phyloP scores from a whole-genome alignment of 139 green algal species.

The Nannochloris sp. region DNA sequence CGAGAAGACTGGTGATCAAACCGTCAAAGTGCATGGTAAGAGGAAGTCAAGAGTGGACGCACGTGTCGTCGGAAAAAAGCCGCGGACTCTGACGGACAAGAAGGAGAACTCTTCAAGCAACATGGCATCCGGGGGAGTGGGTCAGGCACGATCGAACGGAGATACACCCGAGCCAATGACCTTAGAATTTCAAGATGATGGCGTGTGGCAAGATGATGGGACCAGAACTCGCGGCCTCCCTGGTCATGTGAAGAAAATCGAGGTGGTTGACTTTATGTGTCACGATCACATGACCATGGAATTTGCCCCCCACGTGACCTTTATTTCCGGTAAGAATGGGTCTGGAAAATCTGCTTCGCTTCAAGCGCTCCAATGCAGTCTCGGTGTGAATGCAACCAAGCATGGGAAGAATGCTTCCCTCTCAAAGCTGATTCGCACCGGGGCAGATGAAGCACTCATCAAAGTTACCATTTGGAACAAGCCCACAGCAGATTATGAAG shows the following conservation, averaged over 20 bases:
- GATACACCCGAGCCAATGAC: not conserved
- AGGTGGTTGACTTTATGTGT: conserved; percentile 28
- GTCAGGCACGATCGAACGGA: not conserved
- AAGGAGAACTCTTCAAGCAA: not conserved
- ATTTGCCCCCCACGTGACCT: conserved; percentile 19
- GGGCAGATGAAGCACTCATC: conserved; percentile 20
- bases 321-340: conserved; percentile 17
- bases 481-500: conserved; percentile 39
- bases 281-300: conserved; percentile 23
- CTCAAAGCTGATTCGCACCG: conserved; percentile 18
- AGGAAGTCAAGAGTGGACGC: too few relatives aligned
- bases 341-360: conserved; percentile 22
- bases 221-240: conserved; percentile 15
- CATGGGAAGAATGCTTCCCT: conserved; percentile 37
- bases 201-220: conserved; percentile 2
- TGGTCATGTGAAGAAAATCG: conserved; percentile 22
- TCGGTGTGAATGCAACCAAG: conserved; percentile 48
- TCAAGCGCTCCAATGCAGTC: conserved; percentile 50
- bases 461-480: conserved; percentile 61
- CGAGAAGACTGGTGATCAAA: too few relatives aligned
- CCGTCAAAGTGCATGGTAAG: too few relatives aligned
- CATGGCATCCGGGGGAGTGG: not conserved
- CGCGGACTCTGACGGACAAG: not conserved
- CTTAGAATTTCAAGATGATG: not conserved
- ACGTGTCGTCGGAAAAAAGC: too few relatives aligned